phyloP scores from a whole-genome alignment of 257 asterid species.

The Orobanche coerulescens region DNA sequence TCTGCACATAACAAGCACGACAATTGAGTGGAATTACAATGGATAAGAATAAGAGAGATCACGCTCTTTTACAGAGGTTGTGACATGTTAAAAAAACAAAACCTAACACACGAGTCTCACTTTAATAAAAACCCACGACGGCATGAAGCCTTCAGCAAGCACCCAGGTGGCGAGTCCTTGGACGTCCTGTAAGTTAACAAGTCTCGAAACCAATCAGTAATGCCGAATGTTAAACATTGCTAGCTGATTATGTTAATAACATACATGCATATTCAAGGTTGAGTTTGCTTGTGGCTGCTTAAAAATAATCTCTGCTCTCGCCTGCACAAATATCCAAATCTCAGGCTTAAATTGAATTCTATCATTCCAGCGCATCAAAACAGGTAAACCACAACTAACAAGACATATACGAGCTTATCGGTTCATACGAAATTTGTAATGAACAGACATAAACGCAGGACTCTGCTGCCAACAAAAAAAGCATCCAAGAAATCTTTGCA shows the following conservation, averaged over 20 bases:
- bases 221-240: not conserved
- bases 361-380: not conserved
- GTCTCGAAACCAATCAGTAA: slow-evolving; percentile 15
- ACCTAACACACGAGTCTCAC: slow-evolving; percentile 24
- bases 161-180: slow-evolving; percentile 97
- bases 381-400: slow-evolving; percentile 10
- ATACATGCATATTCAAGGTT: slow-evolving; percentile 65
- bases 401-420: slow-evolving; percentile 4
- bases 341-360: slow-evolving; percentile 3
- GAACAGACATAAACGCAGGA: slow-evolving; percentile 9
- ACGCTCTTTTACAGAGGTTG: too few species aligned
- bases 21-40: slow-evolving; percentile 16
- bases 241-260: slow-evolving; percentile 9
- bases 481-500: too few species aligned
- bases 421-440: not conserved
- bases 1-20: slow-evolving; percentile 46
- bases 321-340: slow-evolving; percentile 48
- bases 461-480: not conserved
- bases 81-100: too few species aligned
- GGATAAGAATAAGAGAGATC: not conserved
- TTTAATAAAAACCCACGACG: slow-evolving; percentile 90
- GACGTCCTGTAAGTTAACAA: slow-evolving; percentile 61
- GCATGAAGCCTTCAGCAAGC: slow-evolving; percentile 94
- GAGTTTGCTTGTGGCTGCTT: slow-evolving; percentile 68
- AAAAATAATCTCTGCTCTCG: slow-evolving; percentile 58